Conservation (phyloP, 2,329 filamentous ascomycete genomes). For the Aspergillus chevalieri region DNA sequence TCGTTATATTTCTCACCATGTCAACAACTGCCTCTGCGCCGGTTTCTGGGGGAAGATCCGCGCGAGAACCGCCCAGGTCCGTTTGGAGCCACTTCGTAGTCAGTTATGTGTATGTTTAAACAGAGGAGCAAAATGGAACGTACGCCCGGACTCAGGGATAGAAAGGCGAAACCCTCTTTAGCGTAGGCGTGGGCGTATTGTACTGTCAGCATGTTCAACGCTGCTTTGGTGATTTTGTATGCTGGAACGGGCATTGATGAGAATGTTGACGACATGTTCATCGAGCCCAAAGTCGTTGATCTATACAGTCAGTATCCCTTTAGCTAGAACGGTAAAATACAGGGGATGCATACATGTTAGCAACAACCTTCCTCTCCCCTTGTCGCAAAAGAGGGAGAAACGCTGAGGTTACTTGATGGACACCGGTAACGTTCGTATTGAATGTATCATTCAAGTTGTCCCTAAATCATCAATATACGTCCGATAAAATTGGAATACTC, state of each 20-base stretch:
- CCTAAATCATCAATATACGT: conserved; percentile 10
- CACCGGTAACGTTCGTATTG: conserved; percentile 37
- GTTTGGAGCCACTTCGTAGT: conserved; percentile 41
- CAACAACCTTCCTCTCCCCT: conserved; percentile 38
- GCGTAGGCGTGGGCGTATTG: conserved; percentile 21
- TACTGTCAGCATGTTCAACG: conserved; percentile 44
- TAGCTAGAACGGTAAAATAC: not conserved
- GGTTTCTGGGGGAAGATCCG: conserved; percentile 38
- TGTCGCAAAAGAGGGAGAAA: conserved; percentile 36
- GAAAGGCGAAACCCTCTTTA: conserved; percentile 37
- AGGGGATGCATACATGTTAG: conserved; percentile 35
- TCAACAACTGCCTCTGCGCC: conserved; percentile 35
- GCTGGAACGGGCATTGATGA: conserved; percentile 22
- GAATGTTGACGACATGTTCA: conserved; percentile 21
- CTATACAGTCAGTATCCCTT: conserved; percentile 15
- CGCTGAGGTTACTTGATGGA: conserved; percentile 34
- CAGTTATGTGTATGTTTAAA: not conserved
- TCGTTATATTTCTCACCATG: conserved; percentile 40
- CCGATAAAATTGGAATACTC: not conserved
- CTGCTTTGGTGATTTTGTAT: conserved; percentile 45
- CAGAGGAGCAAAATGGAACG: conserved; percentile 8
- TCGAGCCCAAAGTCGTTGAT: conserved; percentile 40
- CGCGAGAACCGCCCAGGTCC: conserved; percentile 35
- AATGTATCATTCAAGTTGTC: conserved; percentile 36
- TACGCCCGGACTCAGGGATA: conserved; percentile 42